Base-by-base conservation (phyloP, 768 basidiomycete species). In the Pisolithus sp. region DNA sequence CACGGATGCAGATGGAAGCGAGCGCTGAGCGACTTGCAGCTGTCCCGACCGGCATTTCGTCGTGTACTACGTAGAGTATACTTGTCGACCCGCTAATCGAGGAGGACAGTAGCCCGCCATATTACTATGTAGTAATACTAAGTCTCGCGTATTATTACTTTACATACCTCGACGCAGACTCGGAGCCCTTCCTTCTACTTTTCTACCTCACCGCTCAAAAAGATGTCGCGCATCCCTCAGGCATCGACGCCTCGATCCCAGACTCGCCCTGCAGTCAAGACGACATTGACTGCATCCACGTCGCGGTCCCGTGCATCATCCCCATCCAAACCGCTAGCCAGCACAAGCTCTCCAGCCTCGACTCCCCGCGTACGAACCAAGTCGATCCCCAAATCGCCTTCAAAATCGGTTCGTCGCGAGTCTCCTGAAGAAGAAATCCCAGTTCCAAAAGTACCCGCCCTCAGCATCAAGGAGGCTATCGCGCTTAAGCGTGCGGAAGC, bases 401-500 rank as follows among this genome's bases (percentile, higher is more conserved):
- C 64, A n/a, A 68, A 68, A 45, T 17, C 60, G 12, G 18, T 48
- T 23, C 66, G 68, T 24, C 57, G 66, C 30, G 49, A 58, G 46
- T 58, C 54, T 1, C 57, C 54, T 30, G 59, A 57, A 49, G 58
- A 53, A 53, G 61, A 61, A 23, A 45, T 59, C 7, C 64, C 57
- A 34, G 52, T 76, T 17, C 57, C 71, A 15, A 74, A 68, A 48
- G 0, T 41, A 38, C 61, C 69, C 17, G 56, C 64, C 36, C 52
- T 78, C 28, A 88, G 77, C 61, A 76, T 90, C 55, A 82, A 82
- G 58, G 89, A 89, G 55, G 85, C 82, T 13, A 89, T 92, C 62
- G 89, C 89, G 2, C 70, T 88, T 42, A 87, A 80, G 55, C 75
- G 89, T 40, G 87, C 89, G 0, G 85, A 89, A 61, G 86, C 83